Percentiles rank a stretch among this genome's conserved stretches.
Conservation (phyloP, 192 early-diverging fungal genomes). For the Gorgonomyces haynaldii region DNA sequence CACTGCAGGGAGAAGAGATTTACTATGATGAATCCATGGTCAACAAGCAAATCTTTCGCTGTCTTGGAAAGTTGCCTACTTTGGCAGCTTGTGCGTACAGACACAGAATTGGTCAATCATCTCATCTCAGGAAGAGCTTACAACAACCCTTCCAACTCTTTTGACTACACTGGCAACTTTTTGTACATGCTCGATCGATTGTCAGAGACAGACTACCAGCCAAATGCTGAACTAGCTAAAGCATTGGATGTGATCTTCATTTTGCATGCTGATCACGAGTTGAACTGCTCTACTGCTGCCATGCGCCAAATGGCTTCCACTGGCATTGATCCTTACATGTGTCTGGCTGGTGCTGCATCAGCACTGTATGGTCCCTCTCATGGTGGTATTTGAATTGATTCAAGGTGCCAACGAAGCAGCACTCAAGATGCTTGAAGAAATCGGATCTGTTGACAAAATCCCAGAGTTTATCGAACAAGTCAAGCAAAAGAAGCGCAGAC, state of each 20-base stretch:
- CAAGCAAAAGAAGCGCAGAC: slow-evolving; percentile 21
- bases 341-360: slow-evolving; percentile 44
- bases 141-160: slow-evolving; percentile 25
- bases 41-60: slow-evolving; percentile 45
- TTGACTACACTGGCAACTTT: slow-evolving; percentile 31
- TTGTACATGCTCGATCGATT: slow-evolving; percentile 41
- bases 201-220: slow-evolving; percentile 33
- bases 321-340: slow-evolving; percentile 54
- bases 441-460: slow-evolving; percentile 47
- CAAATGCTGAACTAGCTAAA: slow-evolving; percentile 26
- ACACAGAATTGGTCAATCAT: slow-evolving; percentile 48
- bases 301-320: slow-evolving; percentile 57
- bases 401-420: slow-evolving; percentile 37
- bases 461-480: slow-evolving; percentile 43
- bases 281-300: slow-evolving; percentile 42
- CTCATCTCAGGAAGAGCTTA: too few relatives aligned
- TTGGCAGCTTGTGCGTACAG: slow-evolving; percentile 50
- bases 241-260: slow-evolving; percentile 41
- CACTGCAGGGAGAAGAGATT: slow-evolving; percentile 36
- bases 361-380: slow-evolving; percentile 46
- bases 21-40: slow-evolving; percentile 15
- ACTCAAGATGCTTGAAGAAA: slow-evolving; percentile 48
- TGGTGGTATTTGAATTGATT: slow-evolving; percentile 29
- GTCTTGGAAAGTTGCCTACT: slow-evolving; percentile 54
- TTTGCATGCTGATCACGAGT: slow-evolving; percentile 36